phyloP scores from a whole-genome alignment of 1,284 basidiomycete genomes.

The Trametes sp. region DNA sequence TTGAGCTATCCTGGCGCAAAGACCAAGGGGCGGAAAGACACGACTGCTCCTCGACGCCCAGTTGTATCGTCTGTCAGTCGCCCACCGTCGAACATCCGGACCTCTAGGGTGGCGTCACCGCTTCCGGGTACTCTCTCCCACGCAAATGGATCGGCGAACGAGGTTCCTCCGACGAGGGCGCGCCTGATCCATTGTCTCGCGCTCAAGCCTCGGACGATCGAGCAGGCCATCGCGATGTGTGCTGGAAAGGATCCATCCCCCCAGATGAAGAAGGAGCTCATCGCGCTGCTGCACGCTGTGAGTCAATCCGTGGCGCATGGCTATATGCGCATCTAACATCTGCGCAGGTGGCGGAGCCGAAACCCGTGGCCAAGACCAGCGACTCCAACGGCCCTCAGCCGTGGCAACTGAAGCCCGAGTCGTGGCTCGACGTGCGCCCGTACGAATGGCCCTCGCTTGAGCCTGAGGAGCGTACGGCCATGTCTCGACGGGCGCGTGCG shows the following conservation, averaged over 20 bases:
- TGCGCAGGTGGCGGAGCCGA: constrained; percentile 59
- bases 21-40: constrained; percentile 40
- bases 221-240: constrained; percentile 38
- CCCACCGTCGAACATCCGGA: constrained; percentile 9
- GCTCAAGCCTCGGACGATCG: constrained; percentile 51
- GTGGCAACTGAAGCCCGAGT: constrained; percentile 60
- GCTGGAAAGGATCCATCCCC: constrained; percentile 27
- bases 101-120: constrained; percentile 30
- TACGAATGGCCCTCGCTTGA: constrained; percentile 61
- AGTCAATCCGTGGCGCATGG: constrained; percentile 28
- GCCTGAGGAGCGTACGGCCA: constrained; percentile 50
- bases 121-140: constrained; percentile 32
- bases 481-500: constrained; percentile 58
- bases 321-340: constrained; percentile 1
- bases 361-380: constrained; percentile 44
- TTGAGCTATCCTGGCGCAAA: constrained; percentile 35
- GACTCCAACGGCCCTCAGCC: constrained; percentile 44
- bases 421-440: constrained; percentile 74
- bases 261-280: constrained; percentile 26
- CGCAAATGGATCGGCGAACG: constrained; percentile 13
- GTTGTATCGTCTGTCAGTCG: constrained; percentile 17
- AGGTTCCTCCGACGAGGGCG: constrained; percentile 35
- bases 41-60: constrained; percentile 21
- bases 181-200: constrained; percentile 66
- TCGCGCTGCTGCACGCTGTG: constrained; percentile 56